Conservation (phyloP, 306 rosid genomes). For the Oemleria cerasiformis region DNA sequence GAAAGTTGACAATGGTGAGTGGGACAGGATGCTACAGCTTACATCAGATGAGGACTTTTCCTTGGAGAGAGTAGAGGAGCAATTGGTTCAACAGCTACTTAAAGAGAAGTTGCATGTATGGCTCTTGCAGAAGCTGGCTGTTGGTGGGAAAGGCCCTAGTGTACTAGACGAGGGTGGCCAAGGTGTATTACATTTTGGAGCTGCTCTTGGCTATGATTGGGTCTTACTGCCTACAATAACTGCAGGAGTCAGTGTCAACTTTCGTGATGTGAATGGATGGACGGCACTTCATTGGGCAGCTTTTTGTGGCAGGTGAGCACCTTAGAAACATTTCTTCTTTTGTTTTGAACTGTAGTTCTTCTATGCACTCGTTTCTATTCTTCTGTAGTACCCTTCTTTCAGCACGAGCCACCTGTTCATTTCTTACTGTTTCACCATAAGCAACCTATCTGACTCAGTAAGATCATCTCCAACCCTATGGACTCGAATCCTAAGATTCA, state of each 20-base stretch:
- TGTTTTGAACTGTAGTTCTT: not conserved
- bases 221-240: conserved; percentile 63
- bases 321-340: not conserved
- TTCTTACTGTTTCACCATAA: not conserved
- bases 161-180: conserved; percentile 72
- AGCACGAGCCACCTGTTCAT: not conserved
- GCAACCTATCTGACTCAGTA: too few relatives aligned
- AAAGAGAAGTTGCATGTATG: conserved; percentile 66
- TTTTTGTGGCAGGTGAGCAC: conserved; percentile 72
- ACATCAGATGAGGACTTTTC: conserved; percentile 50
- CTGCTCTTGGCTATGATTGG: conserved; percentile 91
- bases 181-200: conserved; percentile 87
- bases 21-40: conserved; percentile 56
- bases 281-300: conserved; percentile 99
- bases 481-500: too few relatives aligned
- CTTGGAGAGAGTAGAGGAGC: conserved; percentile 49
- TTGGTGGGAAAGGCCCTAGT: conserved; percentile 84
- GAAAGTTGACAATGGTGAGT: conserved; percentile 48
- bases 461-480: too few relatives aligned
- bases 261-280: conserved; percentile 91
- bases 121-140: conserved; percentile 72
- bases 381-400: not conserved
- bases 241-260: conserved; percentile 82
- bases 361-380: not conserved
- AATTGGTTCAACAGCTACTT: conserved; percentile 60